These are phyloP conservation scores for Asterella californica DNA, from an alignment of 225 moss, liverwort and hornwort species.

Conservation along the genomic window DNA sequence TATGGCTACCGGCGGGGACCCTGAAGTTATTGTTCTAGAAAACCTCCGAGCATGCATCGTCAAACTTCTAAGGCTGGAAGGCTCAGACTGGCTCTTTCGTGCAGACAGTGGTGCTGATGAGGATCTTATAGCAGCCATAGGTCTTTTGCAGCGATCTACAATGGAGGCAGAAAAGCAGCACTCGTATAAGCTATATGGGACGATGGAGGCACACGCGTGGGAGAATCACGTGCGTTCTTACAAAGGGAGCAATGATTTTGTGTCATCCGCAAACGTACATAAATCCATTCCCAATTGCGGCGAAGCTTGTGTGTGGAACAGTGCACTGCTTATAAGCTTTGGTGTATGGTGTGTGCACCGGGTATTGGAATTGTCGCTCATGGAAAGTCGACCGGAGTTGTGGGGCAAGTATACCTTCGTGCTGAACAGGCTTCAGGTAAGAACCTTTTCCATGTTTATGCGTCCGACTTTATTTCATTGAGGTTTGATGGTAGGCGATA, in stretches of 20 bases:
- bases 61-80: constrained; percentile 65
- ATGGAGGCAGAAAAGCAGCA: constrained; percentile 38
- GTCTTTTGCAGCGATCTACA: constrained; percentile 40
- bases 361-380: constrained; percentile 70
- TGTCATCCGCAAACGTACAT: constrained; percentile 7
- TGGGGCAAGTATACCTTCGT: constrained; percentile 97
- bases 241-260: constrained; percentile 37
- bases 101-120: constrained; percentile 69
- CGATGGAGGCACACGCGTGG: constrained; percentile 21
- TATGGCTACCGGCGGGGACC: constrained; percentile 19
- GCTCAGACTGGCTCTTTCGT: constrained; percentile 81
- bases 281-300: constrained; percentile 46
- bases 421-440: constrained; percentile 86
- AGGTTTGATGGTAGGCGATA: not conserved
- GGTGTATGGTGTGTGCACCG: constrained; percentile 95
- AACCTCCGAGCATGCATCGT: constrained; percentile 49
- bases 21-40: constrained; percentile 56
- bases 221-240: constrained; percentile 43
- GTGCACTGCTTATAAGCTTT: constrained; percentile 69
- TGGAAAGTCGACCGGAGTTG: constrained; percentile 92
- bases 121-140: constrained; percentile 65
- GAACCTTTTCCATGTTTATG: not conserved
- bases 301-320: constrained; percentile 69
- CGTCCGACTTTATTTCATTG: not conserved
- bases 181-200: constrained; percentile 6